Evolutionary conservation across 2,329 filamentous ascomycete species (phyloP).

Genomic region (Trichoderma sp.): DNA sequence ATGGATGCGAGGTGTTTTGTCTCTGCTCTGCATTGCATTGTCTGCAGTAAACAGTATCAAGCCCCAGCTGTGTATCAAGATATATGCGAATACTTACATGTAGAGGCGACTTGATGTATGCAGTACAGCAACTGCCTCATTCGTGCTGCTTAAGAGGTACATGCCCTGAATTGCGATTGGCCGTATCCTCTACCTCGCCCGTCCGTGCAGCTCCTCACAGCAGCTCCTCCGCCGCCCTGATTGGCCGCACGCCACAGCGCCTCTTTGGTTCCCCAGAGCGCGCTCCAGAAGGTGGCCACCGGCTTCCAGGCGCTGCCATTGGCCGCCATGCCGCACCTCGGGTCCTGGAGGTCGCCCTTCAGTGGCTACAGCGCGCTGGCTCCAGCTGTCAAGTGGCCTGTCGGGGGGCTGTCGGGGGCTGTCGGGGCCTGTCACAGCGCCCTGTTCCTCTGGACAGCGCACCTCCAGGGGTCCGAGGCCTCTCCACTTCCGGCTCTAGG

Average conservation of each 20-base stretch:
- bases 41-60: neutral
- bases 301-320: neutral
- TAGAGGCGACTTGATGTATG: too few species aligned
- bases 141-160: neutral
- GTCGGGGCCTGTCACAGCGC: constrained; percentile 12
- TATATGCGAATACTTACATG: neutral
- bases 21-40: neutral
- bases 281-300: neutral
- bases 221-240: neutral
- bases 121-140: neutral
- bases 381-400: neutral
- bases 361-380: neutral
- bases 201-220: neutral
- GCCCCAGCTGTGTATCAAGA: neutral
- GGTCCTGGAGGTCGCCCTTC: neutral
- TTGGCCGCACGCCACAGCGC: constrained; percentile 15
- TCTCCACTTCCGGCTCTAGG: constrained; percentile 16
- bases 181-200: neutral
- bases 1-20: neutral
- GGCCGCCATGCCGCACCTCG: constrained; percentile 8
- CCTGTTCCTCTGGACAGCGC: constrained; percentile 8
- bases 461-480: constrained; percentile 12
- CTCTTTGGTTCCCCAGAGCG: neutral
- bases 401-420: neutral
- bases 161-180: neutral